Evolutionary conservation across 768 basidiomycete genomes (phyloP), one percentile per base, ranked within the genome.

Genomic region (Boletus reticulatus): DNA sequence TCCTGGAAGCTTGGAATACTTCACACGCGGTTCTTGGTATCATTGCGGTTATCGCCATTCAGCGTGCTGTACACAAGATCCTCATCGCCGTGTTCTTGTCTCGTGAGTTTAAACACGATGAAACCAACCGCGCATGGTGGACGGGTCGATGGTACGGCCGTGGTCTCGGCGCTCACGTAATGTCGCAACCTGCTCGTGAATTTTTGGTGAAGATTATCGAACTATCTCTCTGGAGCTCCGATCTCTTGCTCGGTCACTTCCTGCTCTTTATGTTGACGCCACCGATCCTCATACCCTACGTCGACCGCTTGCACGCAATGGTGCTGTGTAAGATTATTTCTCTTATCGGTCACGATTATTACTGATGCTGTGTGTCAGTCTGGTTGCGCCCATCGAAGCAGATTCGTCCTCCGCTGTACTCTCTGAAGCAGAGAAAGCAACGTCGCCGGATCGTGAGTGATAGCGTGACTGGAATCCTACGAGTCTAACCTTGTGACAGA

Each of bases 91-190:
- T 96, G 57, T 94, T 95, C 83, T 77, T 98, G 37, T 89, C 94
- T 39, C 89, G 97, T 59, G 97, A 99, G 73, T 97, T 97, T 83
- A 99, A 99, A 77, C 94, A 98, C 70, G 97, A 99, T 70, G 95
- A 98, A 74, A 95, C 93, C 36, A 98, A 98, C 75, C 82, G 93
- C 27, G 95, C 95, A 8, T 99, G 96, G 96, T 99, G 97, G 97
- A 96, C 95, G 32, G 95, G 94, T 45, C 80, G 87, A 68, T 98
- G 97, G 97, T 96, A 94, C 71, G 95, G 95, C 42, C 87, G 94
- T 48, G 94, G 94, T 5, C 81, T 99, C 24, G 95, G 96, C 42
- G 67, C 83, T 6, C 88, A 93, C 69, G 94, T 88, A 42, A 91
- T 96, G 85, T 94, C 93, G n/a, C 97, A 98, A 70, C 96, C 96